Evolutionary conservation across 176 grass and related monocot genomes (phyloP).

Genomic region (Triticum turgidum): DNA sequence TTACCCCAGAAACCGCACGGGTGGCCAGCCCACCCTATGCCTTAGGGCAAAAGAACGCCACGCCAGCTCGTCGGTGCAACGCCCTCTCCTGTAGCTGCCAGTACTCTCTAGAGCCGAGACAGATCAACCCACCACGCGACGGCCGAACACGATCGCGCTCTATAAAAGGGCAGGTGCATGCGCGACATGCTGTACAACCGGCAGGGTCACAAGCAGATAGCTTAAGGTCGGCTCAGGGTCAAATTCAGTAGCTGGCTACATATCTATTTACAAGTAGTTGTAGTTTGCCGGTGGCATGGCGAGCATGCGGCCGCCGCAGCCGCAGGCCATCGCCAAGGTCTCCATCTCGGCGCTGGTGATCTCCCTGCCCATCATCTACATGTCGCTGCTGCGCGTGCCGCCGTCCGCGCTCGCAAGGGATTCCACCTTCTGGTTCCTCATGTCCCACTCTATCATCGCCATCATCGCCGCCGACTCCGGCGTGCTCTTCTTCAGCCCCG

Average conservation of each 20-base stretch:
- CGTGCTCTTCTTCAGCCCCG: conserved; percentile 27
- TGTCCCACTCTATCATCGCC: conserved; percentile 81
- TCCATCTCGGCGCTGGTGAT: conserved; percentile 66
- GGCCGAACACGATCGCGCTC: neutral
- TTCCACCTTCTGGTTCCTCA: conserved; percentile 95
- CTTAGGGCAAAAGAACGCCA: neutral
- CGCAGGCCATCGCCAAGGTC: conserved; percentile 28
- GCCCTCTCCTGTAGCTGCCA: neutral
- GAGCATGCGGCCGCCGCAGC: neutral
- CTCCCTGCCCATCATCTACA: conserved; percentile 76
- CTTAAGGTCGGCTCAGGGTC: neutral
- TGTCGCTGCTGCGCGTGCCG: conserved; percentile 66
- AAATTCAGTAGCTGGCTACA: too few species aligned
- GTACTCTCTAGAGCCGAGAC: conserved; percentile 10
- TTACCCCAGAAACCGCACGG: neutral
- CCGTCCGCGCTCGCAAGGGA: conserved; percentile 66
- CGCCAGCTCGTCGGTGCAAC: too few species aligned
- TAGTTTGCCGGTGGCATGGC: neutral
- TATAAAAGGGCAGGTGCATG: too few species aligned
- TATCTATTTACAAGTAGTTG: too few species aligned
- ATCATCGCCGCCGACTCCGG: conserved; percentile 66
- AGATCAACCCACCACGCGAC: neutral
- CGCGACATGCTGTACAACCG: too few species aligned
- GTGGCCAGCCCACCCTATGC: neutral
- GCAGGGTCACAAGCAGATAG: too few species aligned